Evolutionary conservation across 1,284 basidiomycete genomes (phyloP).

Genomic region (Neonothopanus nambi): DNA sequence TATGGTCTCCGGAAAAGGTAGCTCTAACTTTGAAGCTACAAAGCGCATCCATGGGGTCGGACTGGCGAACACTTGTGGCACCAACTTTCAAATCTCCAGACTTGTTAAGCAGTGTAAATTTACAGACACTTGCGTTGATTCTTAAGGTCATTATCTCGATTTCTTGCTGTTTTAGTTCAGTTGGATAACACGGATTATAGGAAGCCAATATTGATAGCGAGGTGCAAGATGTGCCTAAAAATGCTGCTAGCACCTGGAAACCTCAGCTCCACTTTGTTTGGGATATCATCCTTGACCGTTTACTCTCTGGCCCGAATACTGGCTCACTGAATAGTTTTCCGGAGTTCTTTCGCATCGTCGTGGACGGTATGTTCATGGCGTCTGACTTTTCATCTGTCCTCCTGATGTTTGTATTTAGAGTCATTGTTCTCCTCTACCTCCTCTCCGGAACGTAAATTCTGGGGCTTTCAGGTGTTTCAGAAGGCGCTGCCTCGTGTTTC

Average conservation of each 20-base stretch:
- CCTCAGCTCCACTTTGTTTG: slow-evolving; percentile 93
- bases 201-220: slow-evolving; percentile 41
- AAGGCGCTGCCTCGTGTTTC: slow-evolving; percentile 74
- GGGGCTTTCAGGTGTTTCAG: slow-evolving; percentile 93
- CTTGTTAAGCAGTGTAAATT: slow-evolving; percentile 70
- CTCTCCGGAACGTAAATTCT: slow-evolving; percentile 90
- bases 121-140: slow-evolving; percentile 73
- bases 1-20: slow-evolving; percentile 88
- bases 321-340: slow-evolving; percentile 67
- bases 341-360: slow-evolving; percentile 88
- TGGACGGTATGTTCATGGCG: slow-evolving; percentile 72
- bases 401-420: slow-evolving; percentile 48
- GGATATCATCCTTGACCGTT: slow-evolving; percentile 79
- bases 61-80: slow-evolving; percentile 70
- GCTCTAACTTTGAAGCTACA: slow-evolving; percentile 79
- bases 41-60: slow-evolving; percentile 52
- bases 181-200: neutral
- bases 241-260: slow-evolving; percentile 74
- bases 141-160: slow-evolving; percentile 59
- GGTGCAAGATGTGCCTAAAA: slow-evolving; percentile 58
- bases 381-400: slow-evolving; percentile 3
- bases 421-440: slow-evolving; percentile 84
- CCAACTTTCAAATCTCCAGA: slow-evolving; percentile 79
- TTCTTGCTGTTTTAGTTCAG: neutral
- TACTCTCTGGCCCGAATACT: slow-evolving; percentile 49